These are phyloP conservation scores for Martensiomyces pterosporus DNA, from an alignment of 192 early-diverging fungal genomes.

Conservation along the genomic window DNA sequence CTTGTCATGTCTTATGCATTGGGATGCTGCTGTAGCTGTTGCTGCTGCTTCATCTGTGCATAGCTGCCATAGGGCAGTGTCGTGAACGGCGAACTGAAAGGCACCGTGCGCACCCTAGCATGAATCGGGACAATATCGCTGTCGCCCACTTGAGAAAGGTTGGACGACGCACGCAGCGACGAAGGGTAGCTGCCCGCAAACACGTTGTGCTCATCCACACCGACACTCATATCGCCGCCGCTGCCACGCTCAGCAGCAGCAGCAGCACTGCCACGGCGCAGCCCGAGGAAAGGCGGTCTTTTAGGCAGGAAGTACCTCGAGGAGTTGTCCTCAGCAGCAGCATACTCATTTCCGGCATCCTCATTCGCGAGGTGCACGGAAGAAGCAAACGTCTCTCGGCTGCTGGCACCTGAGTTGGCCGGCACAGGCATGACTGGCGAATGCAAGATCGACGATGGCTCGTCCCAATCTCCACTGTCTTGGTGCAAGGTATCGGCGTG, in stretches of 20 bases:
- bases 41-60: slow-evolving; percentile 18
- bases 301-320: slow-evolving; percentile 30
- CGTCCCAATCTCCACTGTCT: too few relatives aligned
- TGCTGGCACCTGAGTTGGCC: slow-evolving; percentile 6
- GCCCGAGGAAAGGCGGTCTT: slow-evolving; percentile 31
- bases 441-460: too few relatives aligned
- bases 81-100: slow-evolving; percentile 47
- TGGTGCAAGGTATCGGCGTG: too few relatives aligned
- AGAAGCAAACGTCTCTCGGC: too few relatives aligned
- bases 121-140: too few relatives aligned
- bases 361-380: too few relatives aligned
- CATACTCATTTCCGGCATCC: too few relatives aligned
- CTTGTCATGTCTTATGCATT: too few relatives aligned
- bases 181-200: too few relatives aligned
- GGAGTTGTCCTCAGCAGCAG: too few relatives aligned
- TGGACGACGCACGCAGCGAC: too few relatives aligned
- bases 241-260: slow-evolving; percentile 1
- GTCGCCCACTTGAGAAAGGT: too few relatives aligned
- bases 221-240: not conserved
- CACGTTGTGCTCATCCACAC: slow-evolving; percentile 2
- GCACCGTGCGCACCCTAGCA: slow-evolving; percentile 29
- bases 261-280: slow-evolving; percentile 22
- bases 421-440: slow-evolving; percentile 19
- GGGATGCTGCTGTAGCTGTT: slow-evolving; percentile 5
- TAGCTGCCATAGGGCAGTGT: slow-evolving; percentile 42